Evolutionary conservation across 2,329 filamentous ascomycete species (phyloP).

Genomic region (Westerdykella sp.): DNA sequence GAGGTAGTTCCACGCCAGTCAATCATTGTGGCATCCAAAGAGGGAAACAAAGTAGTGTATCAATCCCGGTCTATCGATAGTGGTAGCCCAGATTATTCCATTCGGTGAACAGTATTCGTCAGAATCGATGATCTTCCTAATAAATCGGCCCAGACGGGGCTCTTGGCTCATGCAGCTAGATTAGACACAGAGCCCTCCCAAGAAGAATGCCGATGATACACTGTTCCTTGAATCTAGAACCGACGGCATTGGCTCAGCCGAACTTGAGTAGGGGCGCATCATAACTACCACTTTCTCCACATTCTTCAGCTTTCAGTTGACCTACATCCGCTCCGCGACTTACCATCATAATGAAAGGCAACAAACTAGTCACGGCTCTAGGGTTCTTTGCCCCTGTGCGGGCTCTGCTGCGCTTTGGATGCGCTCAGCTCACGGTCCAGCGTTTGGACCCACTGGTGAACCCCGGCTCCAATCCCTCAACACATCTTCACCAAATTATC

Average conservation of each 20-base stretch:
- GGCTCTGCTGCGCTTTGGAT: slow-evolving; percentile 25
- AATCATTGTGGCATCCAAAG: not conserved
- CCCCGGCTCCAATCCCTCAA: slow-evolving; percentile 31
- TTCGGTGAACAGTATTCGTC: too few species aligned
- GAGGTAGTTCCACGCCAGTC: not conserved
- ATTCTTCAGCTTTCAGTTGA: not conserved
- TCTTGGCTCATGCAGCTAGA: slow-evolving; percentile 2
- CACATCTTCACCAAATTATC: slow-evolving; percentile 39
- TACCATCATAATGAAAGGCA: slow-evolving; percentile 16
- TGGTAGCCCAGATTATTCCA: too few species aligned
- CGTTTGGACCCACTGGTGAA: slow-evolving; percentile 30
- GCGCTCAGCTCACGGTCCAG: slow-evolving; percentile 21
- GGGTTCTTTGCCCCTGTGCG: slow-evolving; percentile 15
- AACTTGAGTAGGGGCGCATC: not conserved
- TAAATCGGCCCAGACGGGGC: slow-evolving; percentile 3
- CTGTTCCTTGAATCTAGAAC: slow-evolving; percentile 1
- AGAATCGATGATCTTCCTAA: not conserved
- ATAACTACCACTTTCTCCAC: slow-evolving; percentile 3
- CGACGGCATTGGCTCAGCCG: slow-evolving; percentile 3
- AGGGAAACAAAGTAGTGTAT: too few species aligned
- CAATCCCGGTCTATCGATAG: too few species aligned
- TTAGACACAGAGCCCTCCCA: slow-evolving; percentile 3
- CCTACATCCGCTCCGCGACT: slow-evolving; percentile 1
- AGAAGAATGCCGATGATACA: not conserved
- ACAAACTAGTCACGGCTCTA: slow-evolving; percentile 10